Percentiles rank a stretch among this genome's conserved stretches.
phyloP scores from a whole-genome alignment of 208 protist genomes.

The Acanthamoeba lenticulata region DNA sequence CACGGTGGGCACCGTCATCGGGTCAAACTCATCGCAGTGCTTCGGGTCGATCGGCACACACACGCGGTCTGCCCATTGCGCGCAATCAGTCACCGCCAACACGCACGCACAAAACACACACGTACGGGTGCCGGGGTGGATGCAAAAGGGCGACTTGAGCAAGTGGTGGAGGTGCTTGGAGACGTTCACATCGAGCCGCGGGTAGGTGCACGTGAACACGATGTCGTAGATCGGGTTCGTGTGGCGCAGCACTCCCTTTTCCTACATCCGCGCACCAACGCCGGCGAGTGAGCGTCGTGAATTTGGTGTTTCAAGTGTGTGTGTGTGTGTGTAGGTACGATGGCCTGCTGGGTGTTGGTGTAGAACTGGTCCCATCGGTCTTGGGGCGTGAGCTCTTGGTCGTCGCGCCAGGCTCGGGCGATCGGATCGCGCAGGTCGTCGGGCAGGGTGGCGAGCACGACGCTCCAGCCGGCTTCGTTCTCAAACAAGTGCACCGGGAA shows the following conservation, averaged over 20 bases:
- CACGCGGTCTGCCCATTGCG: background rate
- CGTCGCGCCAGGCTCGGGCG: background rate
- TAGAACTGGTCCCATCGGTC: background rate
- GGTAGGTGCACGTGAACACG: constrained; percentile 91
- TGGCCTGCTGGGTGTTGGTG: background rate
- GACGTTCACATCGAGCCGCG: constrained; percentile 97
- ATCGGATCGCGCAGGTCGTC: background rate
- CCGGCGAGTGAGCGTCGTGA: no score
- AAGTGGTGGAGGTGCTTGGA: constrained; percentile 97
- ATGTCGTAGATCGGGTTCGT: constrained; percentile 74
- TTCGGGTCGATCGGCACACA: constrained; percentile 11
- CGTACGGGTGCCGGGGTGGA: constrained; percentile 90
- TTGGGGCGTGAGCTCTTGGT: background rate
- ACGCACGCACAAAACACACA: background rate
- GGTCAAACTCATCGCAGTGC: constrained; percentile 18
- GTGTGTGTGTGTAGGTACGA: background rate
- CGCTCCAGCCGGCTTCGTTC: background rate
- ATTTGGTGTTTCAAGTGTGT: no score
- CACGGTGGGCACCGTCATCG: constrained; percentile 28
- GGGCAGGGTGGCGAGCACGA: constrained; percentile 3
- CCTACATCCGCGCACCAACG: background rate
- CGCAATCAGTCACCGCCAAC: background rate
- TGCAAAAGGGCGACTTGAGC: constrained; percentile 97
- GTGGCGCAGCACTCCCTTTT: background rate
- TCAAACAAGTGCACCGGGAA: constrained; percentile 70